Evolutionary conservation across 345 rosid species (phyloP).

Genomic region (Ceriops tagal): DNA sequence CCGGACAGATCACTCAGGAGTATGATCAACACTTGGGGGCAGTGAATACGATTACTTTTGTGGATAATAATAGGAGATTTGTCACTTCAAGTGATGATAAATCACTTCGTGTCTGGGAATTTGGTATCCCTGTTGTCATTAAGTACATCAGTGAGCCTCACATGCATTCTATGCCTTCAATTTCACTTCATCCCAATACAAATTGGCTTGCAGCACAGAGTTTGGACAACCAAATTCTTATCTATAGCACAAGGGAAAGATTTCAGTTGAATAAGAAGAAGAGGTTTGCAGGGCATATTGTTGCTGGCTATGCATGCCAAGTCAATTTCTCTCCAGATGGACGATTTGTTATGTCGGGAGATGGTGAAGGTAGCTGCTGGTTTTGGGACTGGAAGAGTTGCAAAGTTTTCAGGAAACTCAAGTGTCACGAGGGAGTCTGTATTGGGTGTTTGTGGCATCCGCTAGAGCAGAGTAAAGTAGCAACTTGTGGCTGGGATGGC

Average conservation of each 20-base stretch:
- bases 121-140: slow-evolving; percentile 94
- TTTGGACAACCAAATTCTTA: slow-evolving; percentile 91
- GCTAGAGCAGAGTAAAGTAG: slow-evolving; percentile 93
- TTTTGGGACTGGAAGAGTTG: slow-evolving; percentile 99
- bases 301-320: slow-evolving; percentile 95
- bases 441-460: slow-evolving; percentile 98
- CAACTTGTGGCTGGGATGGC: slow-evolving; percentile 99
- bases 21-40: slow-evolving; percentile 40
- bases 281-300: slow-evolving; percentile 93
- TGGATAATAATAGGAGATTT: slow-evolving; percentile 88
- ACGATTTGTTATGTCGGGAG: slow-evolving; percentile 98
- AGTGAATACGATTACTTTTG: slow-evolving; percentile 94
- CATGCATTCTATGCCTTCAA: slow-evolving; percentile 98
- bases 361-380: slow-evolving; percentile 99
- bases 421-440: slow-evolving; percentile 88
- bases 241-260: slow-evolving; percentile 85
- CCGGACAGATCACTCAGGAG: slow-evolving; percentile 76
- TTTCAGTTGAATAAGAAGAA: slow-evolving; percentile 97
- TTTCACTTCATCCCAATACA: slow-evolving; percentile 80
- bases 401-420: slow-evolving; percentile 85
- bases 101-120: slow-evolving; percentile 98
- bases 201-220: slow-evolving; percentile 99
- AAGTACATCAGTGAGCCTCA: slow-evolving; percentile 99
- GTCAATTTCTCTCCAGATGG: slow-evolving; percentile 99
- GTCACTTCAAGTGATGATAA: slow-evolving; percentile 98